Percentiles rank a stretch among this genome's conserved stretches.
Evolutionary conservation across 768 basidiomycete genomes (phyloP).

Genomic region (Kwoniella newhampshirensis): DNA sequence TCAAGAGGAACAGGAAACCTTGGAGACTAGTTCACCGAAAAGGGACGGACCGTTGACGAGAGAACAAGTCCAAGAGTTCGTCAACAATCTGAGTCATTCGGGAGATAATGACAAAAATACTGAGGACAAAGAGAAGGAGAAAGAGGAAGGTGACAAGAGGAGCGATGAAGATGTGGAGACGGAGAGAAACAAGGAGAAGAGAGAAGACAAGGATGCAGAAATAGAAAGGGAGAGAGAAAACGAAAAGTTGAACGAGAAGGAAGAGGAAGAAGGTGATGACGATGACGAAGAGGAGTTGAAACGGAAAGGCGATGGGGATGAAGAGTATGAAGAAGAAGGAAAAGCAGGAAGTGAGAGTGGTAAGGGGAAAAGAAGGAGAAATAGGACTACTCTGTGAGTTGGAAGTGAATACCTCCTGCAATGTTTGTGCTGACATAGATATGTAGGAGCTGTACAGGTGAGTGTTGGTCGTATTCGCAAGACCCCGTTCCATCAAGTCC

Average conservation of each 20-base stretch:
- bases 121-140: background rate
- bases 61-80: slow-evolving; percentile 33
- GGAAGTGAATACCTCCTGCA: no score
- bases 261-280: slow-evolving; percentile 9
- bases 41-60: slow-evolving; percentile 20
- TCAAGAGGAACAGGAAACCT: slow-evolving; percentile 8
- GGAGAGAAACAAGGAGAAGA: slow-evolving; percentile 7
- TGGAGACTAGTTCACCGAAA: slow-evolving; percentile 6
- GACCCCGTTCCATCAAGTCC: no score
- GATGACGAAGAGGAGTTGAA: slow-evolving; percentile 16
- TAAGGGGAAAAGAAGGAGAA: slow-evolving; percentile 40
- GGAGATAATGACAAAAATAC: slow-evolving; percentile 2
- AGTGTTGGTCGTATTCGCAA: background rate
- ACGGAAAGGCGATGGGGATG: slow-evolving; percentile 6
- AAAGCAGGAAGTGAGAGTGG: slow-evolving; percentile 14
- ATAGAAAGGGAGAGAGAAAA: slow-evolving; percentile 4
- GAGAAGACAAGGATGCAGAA: background rate
- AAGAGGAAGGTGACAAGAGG: slow-evolving; percentile 1
- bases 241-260: slow-evolving; percentile 1
- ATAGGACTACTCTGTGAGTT: slow-evolving; percentile 43
- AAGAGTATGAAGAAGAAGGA: slow-evolving; percentile 24
- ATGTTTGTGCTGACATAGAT: background rate
- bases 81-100: slow-evolving; percentile 15
- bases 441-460: slow-evolving; percentile 48
- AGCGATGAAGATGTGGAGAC: slow-evolving; percentile 6